Percentiles rank a stretch among this genome's conserved stretches.
Conservation (phyloP, 345 rosid genomes). For the Crucihimalaya himalaica region DNA sequence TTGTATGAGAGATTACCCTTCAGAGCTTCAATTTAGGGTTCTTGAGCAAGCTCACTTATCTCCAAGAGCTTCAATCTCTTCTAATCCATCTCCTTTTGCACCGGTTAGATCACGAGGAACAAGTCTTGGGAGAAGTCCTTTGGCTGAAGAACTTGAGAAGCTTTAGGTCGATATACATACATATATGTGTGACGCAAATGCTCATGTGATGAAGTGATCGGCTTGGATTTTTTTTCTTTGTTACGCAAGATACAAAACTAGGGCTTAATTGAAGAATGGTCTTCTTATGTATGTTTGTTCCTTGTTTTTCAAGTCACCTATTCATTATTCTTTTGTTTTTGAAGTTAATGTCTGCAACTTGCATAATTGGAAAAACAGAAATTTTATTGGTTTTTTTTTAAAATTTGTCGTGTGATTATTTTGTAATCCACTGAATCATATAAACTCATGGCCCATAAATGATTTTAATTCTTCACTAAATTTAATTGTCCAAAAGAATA, state of each 20-base stretch:
- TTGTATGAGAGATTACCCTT: constrained; percentile 93
- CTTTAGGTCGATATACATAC: constrained; percentile 14
- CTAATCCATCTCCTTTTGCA: constrained; percentile 38
- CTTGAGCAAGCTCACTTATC: constrained; percentile 75
- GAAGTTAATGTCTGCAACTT: background rate
- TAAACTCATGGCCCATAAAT: background rate
- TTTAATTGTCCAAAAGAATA: background rate
- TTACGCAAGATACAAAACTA: background rate
- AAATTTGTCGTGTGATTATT: background rate
- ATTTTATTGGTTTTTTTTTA: background rate
- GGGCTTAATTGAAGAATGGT: constrained; percentile 2
- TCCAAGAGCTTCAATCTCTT: constrained; percentile 50
- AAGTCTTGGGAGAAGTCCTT: constrained; percentile 43
- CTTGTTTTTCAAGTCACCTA: constrained; percentile 19
- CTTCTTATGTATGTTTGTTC: background rate
- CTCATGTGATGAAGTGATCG: constrained; percentile 13
- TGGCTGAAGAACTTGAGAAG: constrained; percentile 37
- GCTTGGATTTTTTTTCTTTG: constrained; percentile 30
- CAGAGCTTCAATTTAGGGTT: constrained; percentile 70
- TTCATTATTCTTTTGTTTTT: background rate
- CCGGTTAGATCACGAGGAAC: constrained; percentile 35
- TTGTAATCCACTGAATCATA: background rate
- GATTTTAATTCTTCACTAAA: background rate
- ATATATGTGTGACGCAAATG: background rate
- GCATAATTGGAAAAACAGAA: background rate